Evolutionary conservation across 441 rosid species (phyloP).

Genomic region (Rhodomyrtus psidioides): DNA sequence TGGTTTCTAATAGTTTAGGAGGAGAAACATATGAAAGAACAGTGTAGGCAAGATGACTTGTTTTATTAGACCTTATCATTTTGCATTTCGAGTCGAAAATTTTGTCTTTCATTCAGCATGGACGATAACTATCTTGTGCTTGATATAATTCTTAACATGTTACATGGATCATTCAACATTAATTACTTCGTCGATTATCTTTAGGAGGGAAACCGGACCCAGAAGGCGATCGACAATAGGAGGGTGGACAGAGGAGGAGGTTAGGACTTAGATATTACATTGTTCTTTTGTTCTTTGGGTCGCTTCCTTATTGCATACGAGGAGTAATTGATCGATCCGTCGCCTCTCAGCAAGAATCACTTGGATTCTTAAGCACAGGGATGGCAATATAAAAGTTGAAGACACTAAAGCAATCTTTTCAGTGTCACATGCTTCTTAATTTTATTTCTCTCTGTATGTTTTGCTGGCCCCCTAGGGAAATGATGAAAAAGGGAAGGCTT

Average conservation of each 20-base stretch:
- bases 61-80: neutral
- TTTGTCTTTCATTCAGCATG: neutral
- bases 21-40: neutral
- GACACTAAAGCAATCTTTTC: neutral
- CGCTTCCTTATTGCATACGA: neutral
- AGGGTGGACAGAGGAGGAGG: slow-evolving; percentile 50
- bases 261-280: neutral
- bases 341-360: neutral
- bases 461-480: neutral
- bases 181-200: neutral
- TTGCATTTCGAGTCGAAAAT: neutral
- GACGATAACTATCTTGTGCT: neutral
- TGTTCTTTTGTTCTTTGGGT: neutral
- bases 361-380: neutral
- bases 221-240: slow-evolving; percentile 28
- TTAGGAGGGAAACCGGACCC: slow-evolving; percentile 35
- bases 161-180: neutral
- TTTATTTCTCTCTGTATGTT: neutral
- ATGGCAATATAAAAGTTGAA: neutral
- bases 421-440: neutral
- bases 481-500: neutral
- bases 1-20: neutral
- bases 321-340: neutral
- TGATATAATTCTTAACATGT: neutral
- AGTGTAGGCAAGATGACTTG: neutral